A percentile compares a stretch with the other conserved stretches of the same genome.
phyloP scores from a whole-genome alignment of 768 basidiomycete genomes.

The Leccinum subgranulosum region DNA sequence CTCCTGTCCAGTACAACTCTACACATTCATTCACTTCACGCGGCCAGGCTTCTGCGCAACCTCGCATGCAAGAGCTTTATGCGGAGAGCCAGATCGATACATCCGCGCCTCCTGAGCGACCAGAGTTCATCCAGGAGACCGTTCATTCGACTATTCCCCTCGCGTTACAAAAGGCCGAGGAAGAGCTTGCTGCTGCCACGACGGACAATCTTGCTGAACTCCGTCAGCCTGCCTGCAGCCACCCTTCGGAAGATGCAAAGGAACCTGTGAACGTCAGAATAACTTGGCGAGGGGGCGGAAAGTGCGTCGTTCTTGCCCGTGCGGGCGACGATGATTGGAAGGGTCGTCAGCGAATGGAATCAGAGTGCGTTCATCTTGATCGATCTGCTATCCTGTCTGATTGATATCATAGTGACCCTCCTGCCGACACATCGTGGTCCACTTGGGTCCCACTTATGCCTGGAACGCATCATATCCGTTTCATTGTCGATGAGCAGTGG shows the following conservation, averaged over 20 bases:
- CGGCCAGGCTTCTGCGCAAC: conserved; percentile 34
- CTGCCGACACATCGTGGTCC: conserved; percentile 35
- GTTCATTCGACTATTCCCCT: conserved; percentile 64
- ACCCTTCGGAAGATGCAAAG: conserved; percentile 24
- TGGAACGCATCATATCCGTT: conserved; percentile 92
- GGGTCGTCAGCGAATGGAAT: conserved; percentile 60
- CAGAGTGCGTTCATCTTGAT: conserved; percentile 46
- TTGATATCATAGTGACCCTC: conserved; percentile 23
- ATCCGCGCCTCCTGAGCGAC: conserved; percentile 29
- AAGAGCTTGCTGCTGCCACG: conserved; percentile 18
- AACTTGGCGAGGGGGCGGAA: conserved; percentile 64
- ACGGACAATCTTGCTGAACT: conserved; percentile 14
- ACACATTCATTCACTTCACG: conserved; percentile 39
- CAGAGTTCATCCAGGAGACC: conserved; percentile 51
- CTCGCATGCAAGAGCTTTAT: conserved; percentile 48
- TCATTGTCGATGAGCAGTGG: conserved; percentile 90
- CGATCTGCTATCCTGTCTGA: conserved; percentile 15
- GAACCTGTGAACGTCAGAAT: conserved; percentile 47
- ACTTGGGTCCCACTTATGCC: conserved; percentile 60
- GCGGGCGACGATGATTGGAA: conserved; percentile 79
- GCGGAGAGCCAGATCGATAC: conserved; percentile 32
- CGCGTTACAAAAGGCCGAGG: conserved; percentile 40
- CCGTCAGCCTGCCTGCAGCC: conserved; percentile 20
- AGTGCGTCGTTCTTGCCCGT: conserved; percentile 61
- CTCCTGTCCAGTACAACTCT: conserved; percentile 40